phyloP scores from a whole-genome alignment of 148 eudicot species.

The Agrostemma githago region DNA sequence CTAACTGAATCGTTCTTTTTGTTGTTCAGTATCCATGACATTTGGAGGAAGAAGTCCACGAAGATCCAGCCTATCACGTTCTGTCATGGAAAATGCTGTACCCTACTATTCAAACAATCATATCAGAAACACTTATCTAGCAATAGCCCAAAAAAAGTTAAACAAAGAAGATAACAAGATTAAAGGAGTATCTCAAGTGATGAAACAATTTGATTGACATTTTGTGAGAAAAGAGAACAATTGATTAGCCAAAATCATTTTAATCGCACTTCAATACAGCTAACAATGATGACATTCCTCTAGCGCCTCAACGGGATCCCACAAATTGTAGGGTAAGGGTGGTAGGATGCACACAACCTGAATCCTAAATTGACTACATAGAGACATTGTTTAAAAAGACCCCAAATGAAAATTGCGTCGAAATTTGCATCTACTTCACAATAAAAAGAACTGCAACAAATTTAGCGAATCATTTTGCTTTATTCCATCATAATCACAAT shows the following conservation, averaged over 20 bases:
- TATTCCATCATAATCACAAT: no score
- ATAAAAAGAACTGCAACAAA: no score
- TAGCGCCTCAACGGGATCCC: neutral
- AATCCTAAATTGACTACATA: no score
- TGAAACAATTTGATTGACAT: no score
- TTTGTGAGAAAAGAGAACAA: no score
- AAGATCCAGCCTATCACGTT: constrained; percentile 95
- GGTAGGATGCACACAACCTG: no score
- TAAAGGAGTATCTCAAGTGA: neutral
- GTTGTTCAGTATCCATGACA: constrained; percentile 79
- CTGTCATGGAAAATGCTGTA: constrained; percentile 95
- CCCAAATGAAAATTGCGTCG: no score
- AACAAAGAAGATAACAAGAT: neutral
- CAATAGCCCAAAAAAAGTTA: neutral
- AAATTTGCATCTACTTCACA: no score
- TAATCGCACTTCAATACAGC: neutral
- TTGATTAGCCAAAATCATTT: no score
- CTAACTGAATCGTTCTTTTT: constrained; percentile 91
- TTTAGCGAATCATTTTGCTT: no score
- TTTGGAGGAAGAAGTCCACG: constrained; percentile 97
- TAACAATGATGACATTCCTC: no score
- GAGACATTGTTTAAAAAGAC: no score
- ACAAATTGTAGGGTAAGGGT: neutral
- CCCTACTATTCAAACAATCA: constrained; percentile 51
- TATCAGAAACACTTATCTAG: constrained; percentile 13